Conservation (phyloP, 306 rosid species). For the Cucumis sativus region Cucumber_9930_V3 NC_026660.2:10698501-10699000, state of each 20-base stretch:
- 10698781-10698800: conserved; percentile 19
- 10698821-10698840: conserved; percentile 36
- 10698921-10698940: conserved; percentile 15
- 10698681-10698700: not conserved
- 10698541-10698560: not conserved
- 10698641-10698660: conserved; percentile 52
- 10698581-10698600: conserved; percentile 59
- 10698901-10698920: conserved; percentile 15
- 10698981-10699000: not conserved
- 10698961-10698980: not conserved
- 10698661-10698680: not conserved
- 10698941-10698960: conserved; percentile 22
- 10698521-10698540: not conserved
- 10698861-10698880: not conserved
- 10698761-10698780: conserved; percentile 34
- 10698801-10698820: conserved; percentile 40
- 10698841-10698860: not conserved
- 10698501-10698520: not conserved
- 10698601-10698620: conserved; percentile 51
- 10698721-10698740: conserved; percentile 44
- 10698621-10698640: conserved; percentile 69
- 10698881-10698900: not conserved
- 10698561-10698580: not conserved
- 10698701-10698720: not conserved
- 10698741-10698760: conserved; percentile 37